phyloP scores from a whole-genome alignment of 179 eudicot species.

The Silene noctiflora region DNA sequence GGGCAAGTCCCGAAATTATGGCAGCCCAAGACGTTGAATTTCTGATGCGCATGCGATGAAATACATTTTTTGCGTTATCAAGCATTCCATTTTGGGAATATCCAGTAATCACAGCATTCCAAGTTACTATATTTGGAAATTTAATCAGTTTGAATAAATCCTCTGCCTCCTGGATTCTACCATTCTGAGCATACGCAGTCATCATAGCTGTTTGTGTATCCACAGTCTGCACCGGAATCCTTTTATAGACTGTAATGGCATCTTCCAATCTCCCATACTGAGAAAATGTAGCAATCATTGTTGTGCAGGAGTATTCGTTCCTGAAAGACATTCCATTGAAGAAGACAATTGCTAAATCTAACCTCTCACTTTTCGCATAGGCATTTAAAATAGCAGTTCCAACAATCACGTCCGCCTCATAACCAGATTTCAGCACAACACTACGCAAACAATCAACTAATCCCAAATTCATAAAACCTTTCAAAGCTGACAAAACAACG shows the following conservation, averaged over 20 bases:
- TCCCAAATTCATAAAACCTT: slow-evolving; percentile 27
- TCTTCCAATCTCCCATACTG: slow-evolving; percentile 39
- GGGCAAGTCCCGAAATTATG: slow-evolving; percentile 41
- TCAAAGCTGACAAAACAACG: slow-evolving; percentile 31
- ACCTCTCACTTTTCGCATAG: slow-evolving; percentile 34
- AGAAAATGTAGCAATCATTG: slow-evolving; percentile 45
- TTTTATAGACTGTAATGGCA: slow-evolving; percentile 34
- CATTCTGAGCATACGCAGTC: slow-evolving; percentile 48
- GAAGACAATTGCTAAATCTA: slow-evolving; percentile 35
- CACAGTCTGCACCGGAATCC: slow-evolving; percentile 33
- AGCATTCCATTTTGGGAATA: slow-evolving; percentile 45
- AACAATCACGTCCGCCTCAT: slow-evolving; percentile 38
- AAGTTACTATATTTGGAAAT: slow-evolving; percentile 36
- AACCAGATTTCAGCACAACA: slow-evolving; percentile 35
- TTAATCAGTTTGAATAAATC: slow-evolving; percentile 34
- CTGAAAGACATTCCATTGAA: slow-evolving; percentile 35
- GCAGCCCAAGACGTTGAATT: slow-evolving; percentile 49
- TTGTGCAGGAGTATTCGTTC: slow-evolving; percentile 44
- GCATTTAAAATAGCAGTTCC: slow-evolving; percentile 40
- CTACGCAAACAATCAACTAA: slow-evolving; percentile 31
- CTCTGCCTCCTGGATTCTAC: slow-evolving; percentile 39
- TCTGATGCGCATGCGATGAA: slow-evolving; percentile 33
- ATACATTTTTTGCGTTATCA: slow-evolving; percentile 38
- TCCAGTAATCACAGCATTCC: slow-evolving; percentile 54
- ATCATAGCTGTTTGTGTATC: slow-evolving; percentile 38